Percentiles rank a stretch among this genome's conserved stretches.
These are phyloP conservation scores for Metschnikowia sp. DNA, from an alignment of 805 yeast species.

Conservation along the genomic window DNA sequence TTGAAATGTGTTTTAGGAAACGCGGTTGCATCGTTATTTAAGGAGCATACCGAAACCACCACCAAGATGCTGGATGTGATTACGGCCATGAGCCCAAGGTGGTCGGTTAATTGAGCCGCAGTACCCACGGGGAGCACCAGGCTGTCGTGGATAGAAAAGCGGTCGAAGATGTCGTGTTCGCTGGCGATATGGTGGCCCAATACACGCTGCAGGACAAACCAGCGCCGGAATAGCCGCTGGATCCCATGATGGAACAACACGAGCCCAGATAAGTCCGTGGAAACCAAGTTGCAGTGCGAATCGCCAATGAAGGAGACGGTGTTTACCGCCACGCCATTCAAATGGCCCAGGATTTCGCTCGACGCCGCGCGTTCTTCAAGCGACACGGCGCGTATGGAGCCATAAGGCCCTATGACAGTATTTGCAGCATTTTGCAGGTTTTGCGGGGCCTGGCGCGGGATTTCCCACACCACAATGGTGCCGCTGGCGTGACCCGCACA, in stretches of 20 bases:
- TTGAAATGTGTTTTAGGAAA: constrained; percentile 49
- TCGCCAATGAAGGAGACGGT: constrained; percentile 27
- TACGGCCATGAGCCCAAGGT: constrained; percentile 56
- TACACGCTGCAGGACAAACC: constrained; percentile 46
- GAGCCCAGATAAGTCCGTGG: constrained; percentile 36
- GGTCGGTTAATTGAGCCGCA: constrained; percentile 50
- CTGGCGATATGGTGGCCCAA: constrained; percentile 44
- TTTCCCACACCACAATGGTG: constrained; percentile 64
- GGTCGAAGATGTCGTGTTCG: constrained; percentile 9
- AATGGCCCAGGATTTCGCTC: constrained; percentile 29
- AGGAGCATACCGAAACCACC: constrained; percentile 50
- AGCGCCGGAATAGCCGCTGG: constrained; percentile 52
- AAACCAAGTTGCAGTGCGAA: constrained; percentile 27
- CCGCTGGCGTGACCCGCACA: constrained; percentile 73
- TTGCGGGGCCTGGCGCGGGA: constrained; percentile 13
- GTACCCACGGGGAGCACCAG: constrained; percentile 61
- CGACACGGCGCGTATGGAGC: constrained; percentile 14
- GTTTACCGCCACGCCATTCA: constrained; percentile 22
- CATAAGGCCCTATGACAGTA: neutral
- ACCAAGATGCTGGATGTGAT: constrained; percentile 49
- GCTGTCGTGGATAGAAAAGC: constrained; percentile 27
- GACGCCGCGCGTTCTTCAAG: constrained; percentile 22
- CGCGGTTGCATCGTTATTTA: constrained; percentile 31
- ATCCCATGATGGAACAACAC: constrained; percentile 63
- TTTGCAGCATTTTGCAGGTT: neutral